phyloP scores from a whole-genome alignment of 495 filamentous ascomycete species.

The Penicillium soppii region DNA sequence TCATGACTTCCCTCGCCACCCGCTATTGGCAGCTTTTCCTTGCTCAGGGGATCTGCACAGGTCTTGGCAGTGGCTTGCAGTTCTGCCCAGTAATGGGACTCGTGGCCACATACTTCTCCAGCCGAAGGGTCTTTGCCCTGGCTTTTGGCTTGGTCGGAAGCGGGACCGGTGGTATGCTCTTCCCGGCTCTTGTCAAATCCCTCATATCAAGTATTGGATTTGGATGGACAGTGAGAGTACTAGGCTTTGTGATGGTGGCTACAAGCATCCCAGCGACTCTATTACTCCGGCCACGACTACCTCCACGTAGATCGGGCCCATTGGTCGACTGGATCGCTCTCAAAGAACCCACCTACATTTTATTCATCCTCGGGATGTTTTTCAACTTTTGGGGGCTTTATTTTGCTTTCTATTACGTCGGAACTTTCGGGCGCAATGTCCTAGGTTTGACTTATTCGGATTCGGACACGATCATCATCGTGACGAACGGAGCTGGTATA shows the following conservation, averaged over 20 bases:
- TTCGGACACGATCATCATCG: slow-evolving; percentile 52
- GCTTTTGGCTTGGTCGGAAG: neutral
- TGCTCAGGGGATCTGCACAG: slow-evolving; percentile 36
- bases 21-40: slow-evolving; percentile 35
- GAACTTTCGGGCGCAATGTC: slow-evolving; percentile 49
- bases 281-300: slow-evolving; percentile 39
- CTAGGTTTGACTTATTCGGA: slow-evolving; percentile 33
- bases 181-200: neutral
- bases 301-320: slow-evolving; percentile 46
- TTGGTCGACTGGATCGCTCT: slow-evolving; percentile 61
- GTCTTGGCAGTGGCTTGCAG: slow-evolving; percentile 34
- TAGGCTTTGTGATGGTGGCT: slow-evolving; percentile 64
- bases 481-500: slow-evolving; percentile 63
- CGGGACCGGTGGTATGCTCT: neutral
- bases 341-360: slow-evolving; percentile 54
- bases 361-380: slow-evolving; percentile 59
- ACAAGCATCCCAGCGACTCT: slow-evolving; percentile 19
- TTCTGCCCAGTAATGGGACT: slow-evolving; percentile 33
- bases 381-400: slow-evolving; percentile 60
- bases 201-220: slow-evolving; percentile 53
- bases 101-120: slow-evolving; percentile 38
- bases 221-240: slow-evolving; percentile 61
- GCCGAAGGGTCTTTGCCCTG: neutral
- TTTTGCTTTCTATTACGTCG: slow-evolving; percentile 68
- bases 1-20: slow-evolving; percentile 40